Evolutionary conservation across 176 grass and related monocot species (phyloP).

Genomic region (Hordeum marinum): DNA sequence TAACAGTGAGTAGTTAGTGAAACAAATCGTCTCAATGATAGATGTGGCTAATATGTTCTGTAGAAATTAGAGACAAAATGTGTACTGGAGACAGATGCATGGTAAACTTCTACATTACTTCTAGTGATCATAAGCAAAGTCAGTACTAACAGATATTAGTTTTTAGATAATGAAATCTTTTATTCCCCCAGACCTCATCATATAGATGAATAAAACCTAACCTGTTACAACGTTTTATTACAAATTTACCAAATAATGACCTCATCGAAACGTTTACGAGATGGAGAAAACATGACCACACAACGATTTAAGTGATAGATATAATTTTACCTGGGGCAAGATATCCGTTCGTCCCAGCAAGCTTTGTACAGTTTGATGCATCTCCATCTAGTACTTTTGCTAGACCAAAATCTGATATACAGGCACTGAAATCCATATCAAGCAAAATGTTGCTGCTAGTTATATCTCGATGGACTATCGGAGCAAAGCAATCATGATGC

Average conservation of each 20-base stretch:
- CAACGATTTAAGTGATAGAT: background rate
- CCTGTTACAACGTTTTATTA: background rate
- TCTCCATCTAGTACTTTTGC: background rate
- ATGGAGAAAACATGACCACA: background rate
- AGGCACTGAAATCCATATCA: background rate
- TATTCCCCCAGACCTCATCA: background rate
- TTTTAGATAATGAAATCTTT: background rate
- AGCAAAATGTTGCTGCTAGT: background rate
- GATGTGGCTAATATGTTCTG: background rate
- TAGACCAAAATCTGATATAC: background rate
- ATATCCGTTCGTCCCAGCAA: background rate
- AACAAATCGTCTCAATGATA: background rate
- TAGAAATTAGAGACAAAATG: background rate
- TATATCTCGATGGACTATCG: background rate
- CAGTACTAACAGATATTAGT: background rate
- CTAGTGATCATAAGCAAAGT: background rate
- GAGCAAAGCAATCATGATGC: slow-evolving; percentile 3
- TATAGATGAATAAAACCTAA: background rate
- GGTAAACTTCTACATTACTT: background rate
- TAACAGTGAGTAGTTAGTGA: background rate
- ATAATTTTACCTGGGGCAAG: background rate
- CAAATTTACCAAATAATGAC: background rate
- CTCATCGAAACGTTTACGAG: background rate
- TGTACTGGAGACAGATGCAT: background rate
- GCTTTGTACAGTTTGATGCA: slow-evolving; percentile 9